These are phyloP conservation scores for Dovyalis caffra DNA, from an alignment of 345 rosid species.

Conservation along the genomic window DNA sequence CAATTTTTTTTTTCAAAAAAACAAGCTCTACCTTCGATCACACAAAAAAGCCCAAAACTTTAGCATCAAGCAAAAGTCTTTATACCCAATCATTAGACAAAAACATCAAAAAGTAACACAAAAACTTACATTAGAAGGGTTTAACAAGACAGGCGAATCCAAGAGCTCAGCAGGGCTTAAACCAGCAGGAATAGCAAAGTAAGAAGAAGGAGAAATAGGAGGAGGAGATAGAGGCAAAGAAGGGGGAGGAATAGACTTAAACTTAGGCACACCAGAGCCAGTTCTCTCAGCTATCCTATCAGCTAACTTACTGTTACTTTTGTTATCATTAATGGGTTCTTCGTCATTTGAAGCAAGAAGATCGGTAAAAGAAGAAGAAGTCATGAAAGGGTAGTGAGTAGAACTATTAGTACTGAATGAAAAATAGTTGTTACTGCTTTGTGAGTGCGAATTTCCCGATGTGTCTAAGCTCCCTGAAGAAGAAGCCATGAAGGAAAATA, in stretches of 20 bases:
- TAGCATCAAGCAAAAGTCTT: background rate
- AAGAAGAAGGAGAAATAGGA: conserved; percentile 63
- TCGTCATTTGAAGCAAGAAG: conserved; percentile 45
- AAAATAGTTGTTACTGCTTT: background rate
- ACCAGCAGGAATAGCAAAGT: conserved; percentile 76
- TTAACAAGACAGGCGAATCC: conserved; percentile 82
- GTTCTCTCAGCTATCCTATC: conserved; percentile 54
- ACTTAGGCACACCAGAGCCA: conserved; percentile 77
- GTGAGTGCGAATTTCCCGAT: conserved; percentile 26
- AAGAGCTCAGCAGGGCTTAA: conserved; percentile 68
- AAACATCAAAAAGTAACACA: background rate
- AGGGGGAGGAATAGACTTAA: conserved; percentile 76
- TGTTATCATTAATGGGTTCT: conserved; percentile 1
- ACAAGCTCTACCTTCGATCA: background rate
- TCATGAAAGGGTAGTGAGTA: conserved; percentile 30
- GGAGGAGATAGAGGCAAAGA: conserved; percentile 80
- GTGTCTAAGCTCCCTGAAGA: conserved; percentile 44
- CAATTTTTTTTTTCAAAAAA: too few relatives aligned
- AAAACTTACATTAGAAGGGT: conserved; percentile 60
- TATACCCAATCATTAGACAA: background rate
- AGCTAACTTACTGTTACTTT: conserved; percentile 12
- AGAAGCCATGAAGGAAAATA: conserved; percentile 37
- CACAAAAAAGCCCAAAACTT: background rate
- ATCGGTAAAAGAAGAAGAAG: conserved; percentile 51
- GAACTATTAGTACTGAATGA: conserved; percentile 31